Conservation (phyloP, 78 protist species). For the Cyanophora paradoxa region DNA sequence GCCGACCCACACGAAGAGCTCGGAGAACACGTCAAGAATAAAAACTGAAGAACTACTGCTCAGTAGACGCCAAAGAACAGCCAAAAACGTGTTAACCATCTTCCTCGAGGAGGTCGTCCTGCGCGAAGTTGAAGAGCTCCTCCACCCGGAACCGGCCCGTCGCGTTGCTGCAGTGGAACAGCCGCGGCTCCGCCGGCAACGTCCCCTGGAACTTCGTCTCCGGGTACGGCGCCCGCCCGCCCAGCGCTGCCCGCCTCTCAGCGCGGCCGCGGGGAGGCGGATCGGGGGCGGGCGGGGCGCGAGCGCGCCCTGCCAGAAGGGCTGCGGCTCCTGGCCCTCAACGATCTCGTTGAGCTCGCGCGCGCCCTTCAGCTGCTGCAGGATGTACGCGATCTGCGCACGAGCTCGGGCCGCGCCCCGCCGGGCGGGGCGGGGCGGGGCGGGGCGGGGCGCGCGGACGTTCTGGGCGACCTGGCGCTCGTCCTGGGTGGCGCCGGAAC, state of each 20-base stretch:
- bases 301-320: too few species aligned
- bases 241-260: slow-evolving; percentile 40
- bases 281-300: too few species aligned
- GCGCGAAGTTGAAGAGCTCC: slow-evolving; percentile 22
- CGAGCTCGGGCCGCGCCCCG: slow-evolving; percentile 36
- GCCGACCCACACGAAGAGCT: neutral
- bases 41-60: too few species aligned
- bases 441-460: neutral
- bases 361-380: neutral
- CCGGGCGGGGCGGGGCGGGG: neutral
- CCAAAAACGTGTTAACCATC: too few species aligned
- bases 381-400: neutral
- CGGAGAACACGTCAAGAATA: slow-evolving; percentile 23
- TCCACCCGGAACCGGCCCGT: slow-evolving; percentile 28
- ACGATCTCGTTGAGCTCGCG: neutral
- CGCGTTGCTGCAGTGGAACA: slow-evolving; percentile 50
- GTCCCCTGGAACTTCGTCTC: too few species aligned
- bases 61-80: too few species aligned
- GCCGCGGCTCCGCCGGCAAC: too few species aligned
- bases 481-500: slow-evolving; percentile 12
- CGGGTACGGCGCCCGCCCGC: slow-evolving; percentile 36
- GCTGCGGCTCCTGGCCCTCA: slow-evolving; percentile 13
- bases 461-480: slow-evolving; percentile 5
- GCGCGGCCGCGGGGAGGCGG: too few species aligned
- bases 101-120: slow-evolving; percentile 38